phyloP scores from a whole-genome alignment of 805 yeast genomes.

The Kuraishia hungarica region DNA sequence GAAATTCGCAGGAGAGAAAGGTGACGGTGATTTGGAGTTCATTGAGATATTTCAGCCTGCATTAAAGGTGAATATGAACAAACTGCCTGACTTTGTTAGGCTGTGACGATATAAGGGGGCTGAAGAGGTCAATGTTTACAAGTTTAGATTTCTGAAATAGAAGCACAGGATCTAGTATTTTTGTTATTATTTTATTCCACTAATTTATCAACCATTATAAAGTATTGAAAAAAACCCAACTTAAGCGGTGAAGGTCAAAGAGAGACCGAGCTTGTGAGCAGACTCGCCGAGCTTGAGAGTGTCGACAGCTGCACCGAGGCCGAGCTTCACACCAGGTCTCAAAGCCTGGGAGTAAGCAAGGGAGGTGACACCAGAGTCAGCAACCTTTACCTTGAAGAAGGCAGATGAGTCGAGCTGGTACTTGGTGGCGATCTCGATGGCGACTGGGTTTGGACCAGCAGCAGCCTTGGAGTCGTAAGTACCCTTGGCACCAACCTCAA shows the following conservation, averaged over 20 bases:
- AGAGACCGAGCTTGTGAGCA: constrained; percentile 96
- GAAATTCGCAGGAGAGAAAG: constrained; percentile 88
- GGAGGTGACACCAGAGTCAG: constrained; percentile 92
- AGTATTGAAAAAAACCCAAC: neutral
- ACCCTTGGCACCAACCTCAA: constrained; percentile 98
- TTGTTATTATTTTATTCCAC: neutral
- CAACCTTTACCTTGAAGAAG: constrained; percentile 93
- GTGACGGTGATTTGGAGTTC: constrained; percentile 84
- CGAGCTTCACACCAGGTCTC: constrained; percentile 94
- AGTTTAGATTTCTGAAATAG: too few species aligned
- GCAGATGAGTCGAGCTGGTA: constrained; percentile 82
- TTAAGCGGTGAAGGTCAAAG: constrained; percentile 88
- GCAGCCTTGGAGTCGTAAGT: constrained; percentile 80
- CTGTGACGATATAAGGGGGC: constrained; percentile 9
- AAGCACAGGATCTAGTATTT: neutral
- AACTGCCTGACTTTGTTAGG: constrained; percentile 60
- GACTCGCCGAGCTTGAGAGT: constrained; percentile 93
- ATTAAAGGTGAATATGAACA: constrained; percentile 34
- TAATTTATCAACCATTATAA: neutral
- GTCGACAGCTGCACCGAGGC: constrained; percentile 95
- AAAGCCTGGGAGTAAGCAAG: constrained; percentile 89
- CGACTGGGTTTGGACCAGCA: constrained; percentile 71
- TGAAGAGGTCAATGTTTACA: too few species aligned
- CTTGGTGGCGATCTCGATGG: constrained; percentile 93
- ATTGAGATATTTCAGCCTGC: constrained; percentile 75